A percentile compares a stretch with the other conserved stretches of the same genome.
phyloP scores from a whole-genome alignment of 1,139 yeast species.

The Suhomyces wounanorum region DNA sequence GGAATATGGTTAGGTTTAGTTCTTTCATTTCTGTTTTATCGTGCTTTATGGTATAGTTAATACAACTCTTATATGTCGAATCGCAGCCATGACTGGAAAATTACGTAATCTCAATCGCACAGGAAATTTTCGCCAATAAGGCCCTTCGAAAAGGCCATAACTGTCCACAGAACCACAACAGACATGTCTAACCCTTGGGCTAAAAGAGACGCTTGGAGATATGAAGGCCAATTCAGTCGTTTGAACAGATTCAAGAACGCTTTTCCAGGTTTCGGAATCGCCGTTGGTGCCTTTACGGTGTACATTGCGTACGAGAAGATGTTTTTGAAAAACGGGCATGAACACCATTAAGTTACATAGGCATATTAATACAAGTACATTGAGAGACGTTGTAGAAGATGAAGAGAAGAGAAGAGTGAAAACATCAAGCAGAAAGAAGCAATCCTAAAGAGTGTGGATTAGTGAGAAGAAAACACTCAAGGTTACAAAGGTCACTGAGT shows the following conservation, averaged over 20 bases:
- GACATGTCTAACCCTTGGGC: conserved; percentile 46
- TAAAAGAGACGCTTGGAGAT: conserved; percentile 90
- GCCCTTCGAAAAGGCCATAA: neutral
- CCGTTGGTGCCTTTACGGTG: conserved; percentile 71
- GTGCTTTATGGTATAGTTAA: neutral
- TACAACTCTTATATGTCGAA: neutral
- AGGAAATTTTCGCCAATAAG: conserved; percentile 11
- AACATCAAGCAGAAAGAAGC: neutral
- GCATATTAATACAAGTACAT: conserved; percentile 1
- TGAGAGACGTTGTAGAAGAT: neutral
- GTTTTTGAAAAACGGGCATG: conserved; percentile 30
- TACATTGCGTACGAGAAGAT: conserved; percentile 67
- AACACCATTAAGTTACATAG: conserved; percentile 16
- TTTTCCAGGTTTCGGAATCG: conserved; percentile 85
- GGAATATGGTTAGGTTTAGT: conserved; percentile 5
- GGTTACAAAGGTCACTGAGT: too few relatives aligned
- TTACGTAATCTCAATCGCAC: conserved; percentile 6
- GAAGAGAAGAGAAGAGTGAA: neutral
- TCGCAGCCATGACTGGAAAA: neutral
- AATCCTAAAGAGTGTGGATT: neutral
- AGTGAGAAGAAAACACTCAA: neutral
- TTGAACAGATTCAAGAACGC: conserved; percentile 68
- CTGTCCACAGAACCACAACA: neutral
- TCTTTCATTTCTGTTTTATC: conserved; percentile 4
- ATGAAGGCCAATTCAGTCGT: conserved; percentile 78